Percentiles rank a stretch among this genome's conserved stretches.
Evolutionary conservation across 495 filamentous ascomycete genomes (phyloP).

Genomic region (Hyphodiscus hymeniophilus): DNA sequence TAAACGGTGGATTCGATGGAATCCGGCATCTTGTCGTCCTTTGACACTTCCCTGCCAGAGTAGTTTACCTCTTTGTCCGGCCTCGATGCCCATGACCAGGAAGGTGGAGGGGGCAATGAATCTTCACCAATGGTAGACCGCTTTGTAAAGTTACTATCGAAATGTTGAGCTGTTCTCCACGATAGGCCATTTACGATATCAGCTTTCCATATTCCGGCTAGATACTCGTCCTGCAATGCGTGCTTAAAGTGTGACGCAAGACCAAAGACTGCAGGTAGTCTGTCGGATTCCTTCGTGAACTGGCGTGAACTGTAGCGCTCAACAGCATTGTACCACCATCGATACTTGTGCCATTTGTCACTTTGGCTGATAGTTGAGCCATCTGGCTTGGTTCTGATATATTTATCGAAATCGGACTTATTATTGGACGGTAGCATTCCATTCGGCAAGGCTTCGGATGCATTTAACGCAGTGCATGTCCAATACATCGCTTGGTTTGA

Average conservation of each 20-base stretch:
- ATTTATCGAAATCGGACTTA: slow-evolving; percentile 6
- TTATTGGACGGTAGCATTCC: slow-evolving; percentile 1
- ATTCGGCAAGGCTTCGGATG: slow-evolving; percentile 1
- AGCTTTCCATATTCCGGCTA: slow-evolving; percentile 2
- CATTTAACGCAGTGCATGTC: neutral
- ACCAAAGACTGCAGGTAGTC: slow-evolving; percentile 2
- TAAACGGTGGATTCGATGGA: neutral
- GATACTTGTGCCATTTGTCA: neutral
- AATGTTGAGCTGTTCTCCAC: neutral
- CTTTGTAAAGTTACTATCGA: neutral
- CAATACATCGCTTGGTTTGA: neutral
- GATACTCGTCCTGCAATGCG: neutral
- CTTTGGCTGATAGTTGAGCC: neutral
- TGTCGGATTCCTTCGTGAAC: slow-evolving; percentile 1
- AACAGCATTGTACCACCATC: slow-evolving; percentile 1
- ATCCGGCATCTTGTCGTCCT: no score
- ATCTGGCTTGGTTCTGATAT: neutral
- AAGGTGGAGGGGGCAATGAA: neutral
- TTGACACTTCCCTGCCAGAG: neutral
- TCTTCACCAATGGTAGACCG: neutral
- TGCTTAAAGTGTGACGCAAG: neutral
- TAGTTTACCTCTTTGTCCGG: neutral
- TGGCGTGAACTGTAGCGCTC: neutral
- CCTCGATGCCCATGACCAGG: slow-evolving; percentile 7
- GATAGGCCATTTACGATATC: neutral